phyloP scores from a whole-genome alignment of 2,329 filamentous ascomycete species.

The Botrytis byssoidea region DNA sequence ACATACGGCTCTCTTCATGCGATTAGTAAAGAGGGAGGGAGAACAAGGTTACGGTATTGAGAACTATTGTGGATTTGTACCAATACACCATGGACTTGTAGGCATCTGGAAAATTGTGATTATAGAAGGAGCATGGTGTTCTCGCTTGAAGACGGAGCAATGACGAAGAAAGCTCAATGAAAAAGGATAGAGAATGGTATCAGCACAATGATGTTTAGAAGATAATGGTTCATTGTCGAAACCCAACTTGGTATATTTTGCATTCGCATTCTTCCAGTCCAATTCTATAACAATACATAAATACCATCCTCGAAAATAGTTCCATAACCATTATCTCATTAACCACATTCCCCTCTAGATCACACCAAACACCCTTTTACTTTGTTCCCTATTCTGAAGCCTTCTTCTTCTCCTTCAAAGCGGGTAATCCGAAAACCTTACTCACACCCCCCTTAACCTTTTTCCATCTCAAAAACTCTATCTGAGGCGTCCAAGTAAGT shows the following conservation, averaged over 20 bases:
- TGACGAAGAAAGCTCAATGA: neutral
- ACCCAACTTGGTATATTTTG: neutral
- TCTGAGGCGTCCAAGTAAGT: conserved; percentile 71
- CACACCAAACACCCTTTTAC: neutral
- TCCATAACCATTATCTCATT: neutral
- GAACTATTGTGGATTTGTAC: neutral
- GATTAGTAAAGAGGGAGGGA: neutral
- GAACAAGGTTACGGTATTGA: neutral
- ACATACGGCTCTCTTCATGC: neutral
- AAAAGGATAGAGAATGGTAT: neutral
- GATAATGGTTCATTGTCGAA: neutral
- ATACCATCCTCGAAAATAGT: neutral
- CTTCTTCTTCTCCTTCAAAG: conserved; percentile 49
- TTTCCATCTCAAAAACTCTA: conserved; percentile 62
- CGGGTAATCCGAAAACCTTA: conserved; percentile 62
- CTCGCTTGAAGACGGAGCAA: neutral
- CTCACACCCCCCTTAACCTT: conserved; percentile 63
- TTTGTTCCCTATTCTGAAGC: neutral
- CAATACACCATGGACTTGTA: neutral
- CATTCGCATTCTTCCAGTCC: neutral
- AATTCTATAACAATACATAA: conserved; percentile 1
- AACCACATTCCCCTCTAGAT: neutral
- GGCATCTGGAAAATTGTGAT: neutral
- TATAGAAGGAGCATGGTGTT: neutral
- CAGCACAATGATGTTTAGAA: neutral